Percentiles rank a stretch among this genome's conserved stretches.
Conservation (phyloP, 2,329 filamentous ascomycete genomes). For the Aspergillus sp. region DNA sequence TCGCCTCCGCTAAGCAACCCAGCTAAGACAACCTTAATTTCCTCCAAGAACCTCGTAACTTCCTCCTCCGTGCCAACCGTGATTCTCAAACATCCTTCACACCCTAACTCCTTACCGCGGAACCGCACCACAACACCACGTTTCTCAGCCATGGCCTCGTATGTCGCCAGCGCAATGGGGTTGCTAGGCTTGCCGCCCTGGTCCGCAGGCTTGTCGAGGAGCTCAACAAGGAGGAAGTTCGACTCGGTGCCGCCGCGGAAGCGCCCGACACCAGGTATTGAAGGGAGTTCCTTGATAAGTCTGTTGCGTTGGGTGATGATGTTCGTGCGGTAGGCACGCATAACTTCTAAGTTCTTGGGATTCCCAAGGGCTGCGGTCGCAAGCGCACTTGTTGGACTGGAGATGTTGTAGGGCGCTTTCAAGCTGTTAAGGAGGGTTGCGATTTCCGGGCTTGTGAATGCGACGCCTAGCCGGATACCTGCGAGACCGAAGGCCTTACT, state of each 20-base stretch:
- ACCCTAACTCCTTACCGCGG: slow-evolving; percentile 87
- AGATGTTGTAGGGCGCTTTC: slow-evolving; percentile 96
- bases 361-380: slow-evolving; percentile 69
- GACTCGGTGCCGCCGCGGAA: slow-evolving; percentile 77
- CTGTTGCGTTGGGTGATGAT: slow-evolving; percentile 77
- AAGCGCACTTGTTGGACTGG: slow-evolving; percentile 79
- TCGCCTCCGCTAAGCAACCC: slow-evolving; percentile 45
- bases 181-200: slow-evolving; percentile 73
- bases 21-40: slow-evolving; percentile 58
- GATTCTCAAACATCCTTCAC: slow-evolving; percentile 82
- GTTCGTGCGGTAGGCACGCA: slow-evolving; percentile 67
- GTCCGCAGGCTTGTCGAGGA: slow-evolving; percentile 63
- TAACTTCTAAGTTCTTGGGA: slow-evolving; percentile 65
- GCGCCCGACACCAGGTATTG: slow-evolving; percentile 73
- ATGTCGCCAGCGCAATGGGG: slow-evolving; percentile 71
- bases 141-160: slow-evolving; percentile 79
- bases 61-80: slow-evolving; percentile 90
- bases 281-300: slow-evolving; percentile 69
- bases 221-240: slow-evolving; percentile 90
- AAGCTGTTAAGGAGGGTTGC: slow-evolving; percentile 82
- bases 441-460: slow-evolving; percentile 74
- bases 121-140: slow-evolving; percentile 92
- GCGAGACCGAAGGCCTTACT: slow-evolving; percentile 96
- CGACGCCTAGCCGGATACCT: slow-evolving; percentile 84
- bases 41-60: slow-evolving; percentile 72